Base-by-base conservation (phyloP, 306 rosid species). In the Corylus americana region DNA sequence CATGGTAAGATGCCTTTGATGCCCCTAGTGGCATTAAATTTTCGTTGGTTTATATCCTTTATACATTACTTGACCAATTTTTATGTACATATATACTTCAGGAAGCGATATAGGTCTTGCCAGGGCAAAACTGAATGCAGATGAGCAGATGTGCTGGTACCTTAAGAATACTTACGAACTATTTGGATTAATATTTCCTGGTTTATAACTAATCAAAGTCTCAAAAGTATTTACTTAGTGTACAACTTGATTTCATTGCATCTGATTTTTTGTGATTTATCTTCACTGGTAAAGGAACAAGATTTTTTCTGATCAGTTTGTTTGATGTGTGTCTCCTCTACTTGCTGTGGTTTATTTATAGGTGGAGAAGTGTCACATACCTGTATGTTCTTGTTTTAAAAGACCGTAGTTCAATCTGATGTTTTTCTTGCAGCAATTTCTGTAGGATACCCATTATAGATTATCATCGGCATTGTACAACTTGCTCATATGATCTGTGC, bases 141-240 rank as follows among this genome's bases (percentile, higher is more conserved):
- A 95, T 83, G 99, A 95, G 83, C 97, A 90, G 89, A 95, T 95
- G 99, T 95, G 99, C 97, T 95, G 99, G 99, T 93, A 91, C 71
- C 70, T 76, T 73, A 22, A 31, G 50, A 74, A 35, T 77, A 50
- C 61, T 67, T 57, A 22, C 63, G 5, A 55, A 25, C 10, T 66
- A 20, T 55, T 39, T 49, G 14, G 55, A 13, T 77, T 12, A 35
- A 20, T 44, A 44, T 17, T 3, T 9, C 14, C 20, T 70, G 58
- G 42, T 71, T 50, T 47, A 49, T 71, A 71, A 2, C 8, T 18
- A 16, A 71, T 71, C 44, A 71, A 50, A 12, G 12, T 27, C 61
- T 71, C 3, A 22, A 27, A 51, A 71, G 42, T 13, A 50, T 14
- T 27, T 48, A 25, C 55, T 16, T 22, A 76, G 42, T 22, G 37